Conservation (phyloP, 2,329 filamentous ascomycete genomes). For the Rhynchosporium agropyri region DNA sequence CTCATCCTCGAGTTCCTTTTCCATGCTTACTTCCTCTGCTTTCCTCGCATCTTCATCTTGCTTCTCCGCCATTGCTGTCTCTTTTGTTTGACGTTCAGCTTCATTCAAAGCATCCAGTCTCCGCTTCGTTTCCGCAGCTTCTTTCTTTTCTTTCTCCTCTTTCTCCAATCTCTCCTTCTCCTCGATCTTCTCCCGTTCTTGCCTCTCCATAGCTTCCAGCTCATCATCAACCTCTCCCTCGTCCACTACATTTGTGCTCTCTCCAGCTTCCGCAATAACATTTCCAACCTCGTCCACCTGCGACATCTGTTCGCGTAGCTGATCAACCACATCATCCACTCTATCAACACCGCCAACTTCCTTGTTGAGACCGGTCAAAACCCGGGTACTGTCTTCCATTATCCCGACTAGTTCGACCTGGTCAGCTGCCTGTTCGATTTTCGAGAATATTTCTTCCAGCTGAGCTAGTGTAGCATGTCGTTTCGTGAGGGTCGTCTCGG, state of each 20-base stretch:
- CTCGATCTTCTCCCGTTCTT: conserved; percentile 50
- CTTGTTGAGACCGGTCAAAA: conserved; percentile 72
- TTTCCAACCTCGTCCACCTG: conserved; percentile 80
- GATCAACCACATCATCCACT: conserved; percentile 76
- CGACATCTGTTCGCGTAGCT: conserved; percentile 76
- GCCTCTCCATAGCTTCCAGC: conserved; percentile 68
- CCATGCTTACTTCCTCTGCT: conserved; percentile 13
- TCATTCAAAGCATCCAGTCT: conserved; percentile 38
- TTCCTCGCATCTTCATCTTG: conserved; percentile 22
- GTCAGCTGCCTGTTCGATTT: conserved; percentile 82
- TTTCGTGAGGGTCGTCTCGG: conserved; percentile 71
- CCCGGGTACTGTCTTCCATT: conserved; percentile 76
- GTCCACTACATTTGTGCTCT: conserved; percentile 60
- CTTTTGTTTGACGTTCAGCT: conserved; percentile 32
- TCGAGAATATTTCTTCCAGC: conserved; percentile 80
- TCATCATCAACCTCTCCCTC: conserved; percentile 81
- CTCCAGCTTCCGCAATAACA: conserved; percentile 67
- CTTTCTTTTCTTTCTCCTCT: conserved; percentile 37
- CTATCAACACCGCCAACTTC: conserved; percentile 75
- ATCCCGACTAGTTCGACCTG: conserved; percentile 82
- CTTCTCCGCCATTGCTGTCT: conserved; percentile 24
- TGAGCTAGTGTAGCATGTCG: conserved; percentile 75
- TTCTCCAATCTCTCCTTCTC: conserved; percentile 41
- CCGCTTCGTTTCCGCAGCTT: conserved; percentile 39
- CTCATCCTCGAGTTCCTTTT: conserved; percentile 28